Base-by-base conservation (phyloP, 225 moss, liverwort and hornwort genomes). In the Physcomitrellopsis africana region DNA sequence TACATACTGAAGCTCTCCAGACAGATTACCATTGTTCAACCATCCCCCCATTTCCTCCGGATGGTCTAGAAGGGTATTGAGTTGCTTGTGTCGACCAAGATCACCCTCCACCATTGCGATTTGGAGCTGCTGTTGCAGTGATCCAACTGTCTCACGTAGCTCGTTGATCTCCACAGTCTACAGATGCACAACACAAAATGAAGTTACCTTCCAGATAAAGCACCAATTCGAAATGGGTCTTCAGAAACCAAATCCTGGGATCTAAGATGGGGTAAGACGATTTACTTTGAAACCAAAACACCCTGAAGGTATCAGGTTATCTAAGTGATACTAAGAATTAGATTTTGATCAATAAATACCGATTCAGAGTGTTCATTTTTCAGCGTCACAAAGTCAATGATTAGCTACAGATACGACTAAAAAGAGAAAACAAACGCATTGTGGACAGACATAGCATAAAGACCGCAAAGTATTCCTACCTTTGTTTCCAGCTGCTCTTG, bases 401-500 rank as follows among this genome's bases (percentile, higher is more conserved):
- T 55, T 12, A 68, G 65, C 9, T 41, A 53, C 61, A 72, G 18
- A 72, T 55, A 45, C 4, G 67, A 65, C 41, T 24, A 13, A 18
- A 57, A 32, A 72, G 58, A 13, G 48, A 11, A 49, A 11, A 2
- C 48, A 49, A 49, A 11, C 1, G 48, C 58, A 49, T 45, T 27
- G 48, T 54, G 24, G 29, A 41, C 1, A 46, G 51, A 42, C 27
- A 65, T 51, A 71, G 17, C 51, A 45, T 43, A 20, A 11, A 59
- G 54, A 67, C 18, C 47, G 43, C 66, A 46, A 37, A 54, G 48
- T 3, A 44, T 44, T 37, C 84, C 47, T 73, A 94, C 96, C 92
- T 96, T 96, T 37, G 92, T 72, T 78, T 89, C 88, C 72, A 96
- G 77, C 80, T 96, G 96, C 75, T 96, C 96, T 79, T 94, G 96